Evolutionary conservation across 148 eudicot species (phyloP), one percentile per base, ranked within the genome.

Genomic region (Rhododendron ovatum): DNA sequence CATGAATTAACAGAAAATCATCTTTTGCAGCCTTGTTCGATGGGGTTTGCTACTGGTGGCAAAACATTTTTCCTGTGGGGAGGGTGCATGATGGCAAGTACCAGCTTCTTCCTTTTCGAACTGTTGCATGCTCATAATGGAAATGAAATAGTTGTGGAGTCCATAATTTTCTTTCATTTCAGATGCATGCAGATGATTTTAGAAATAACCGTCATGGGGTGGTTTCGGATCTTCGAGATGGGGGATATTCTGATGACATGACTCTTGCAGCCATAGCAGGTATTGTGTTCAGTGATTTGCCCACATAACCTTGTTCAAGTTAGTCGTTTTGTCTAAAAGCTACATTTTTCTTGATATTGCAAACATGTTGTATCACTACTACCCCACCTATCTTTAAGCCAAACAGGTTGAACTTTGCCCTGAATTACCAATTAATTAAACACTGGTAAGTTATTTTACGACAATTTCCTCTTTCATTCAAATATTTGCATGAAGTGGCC

Each of bases 11-110:
- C 59, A n/a, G 63, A 50, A 26, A 47, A 50, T 41, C 28, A 84
- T 75, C 55, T 81, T 88, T 88, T 82, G 86, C 92, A 96, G 99
- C 98, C 99, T 87, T 96, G 99, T 90, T 96, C 99, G 4, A 96
- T 96, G 99, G 99, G 99, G 79, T 96, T 96, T 89, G 99, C 99
- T 71, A 96, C 99, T 86, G 99, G 99, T 77, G 99, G 99, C 55
- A 92, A 85, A 87, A 96, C 99, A 85, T 96, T 95, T 91, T 96
- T 96, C 89, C 84, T 96, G 85, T 96, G 99, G 99, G 99, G 99
- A 90, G 98, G 99, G 65, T 96, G 98, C 94, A 96, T 96, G 99
- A 96, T 96, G 99, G 99, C 92, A 90, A 92, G 94, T 88, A 74
- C 79, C 87, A 57, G 80, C 50, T 84, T 82, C 65, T 57, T 55